phyloP scores from a whole-genome alignment of 805 yeast species.

The Ogataea wickerhamii region DNA sequence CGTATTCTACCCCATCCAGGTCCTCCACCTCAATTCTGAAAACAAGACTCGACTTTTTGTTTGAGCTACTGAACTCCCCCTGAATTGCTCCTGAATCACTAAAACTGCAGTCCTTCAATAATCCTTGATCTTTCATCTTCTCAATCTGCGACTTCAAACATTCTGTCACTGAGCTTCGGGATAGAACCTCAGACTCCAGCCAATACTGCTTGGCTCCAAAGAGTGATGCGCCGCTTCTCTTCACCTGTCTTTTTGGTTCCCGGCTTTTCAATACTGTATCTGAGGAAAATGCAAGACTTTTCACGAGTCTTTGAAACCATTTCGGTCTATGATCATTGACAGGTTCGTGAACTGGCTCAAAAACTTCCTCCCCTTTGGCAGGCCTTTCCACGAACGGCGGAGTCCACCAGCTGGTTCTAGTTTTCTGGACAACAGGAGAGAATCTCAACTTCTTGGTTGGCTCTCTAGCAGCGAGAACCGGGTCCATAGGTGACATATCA shows the following conservation, averaged over 20 bases:
- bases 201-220: slow-evolving; percentile 11
- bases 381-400: background rate
- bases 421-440: slow-evolving; percentile 7
- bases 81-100: slow-evolving; percentile 7
- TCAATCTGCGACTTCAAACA: slow-evolving; percentile 2
- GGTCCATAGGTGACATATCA: slow-evolving; percentile 29
- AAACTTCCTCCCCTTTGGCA: slow-evolving; percentile 1
- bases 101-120: background rate
- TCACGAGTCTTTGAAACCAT: slow-evolving; percentile 12
- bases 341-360: background rate
- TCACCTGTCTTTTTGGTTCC: background rate
- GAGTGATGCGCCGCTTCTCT: slow-evolving; percentile 2
- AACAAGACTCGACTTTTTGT: slow-evolving; percentile 8
- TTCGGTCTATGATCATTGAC: slow-evolving; percentile 7
- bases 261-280: background rate
- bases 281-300: slow-evolving; percentile 2
- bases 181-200: slow-evolving; percentile 18
- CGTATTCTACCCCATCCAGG: slow-evolving; percentile 30
- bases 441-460: slow-evolving; percentile 7
- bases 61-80: slow-evolving; percentile 7
- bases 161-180: slow-evolving; percentile 5
- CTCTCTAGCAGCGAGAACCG: slow-evolving; percentile 13
- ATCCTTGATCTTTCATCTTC: slow-evolving; percentile 4
- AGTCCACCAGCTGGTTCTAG: slow-evolving; percentile 4
- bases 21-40: slow-evolving; percentile 24